Percentiles rank a stretch among this genome's conserved stretches.
phyloP scores from a whole-genome alignment of 2,329 filamentous ascomycete species.

The Sclerotinia trifoliorum region DNA sequence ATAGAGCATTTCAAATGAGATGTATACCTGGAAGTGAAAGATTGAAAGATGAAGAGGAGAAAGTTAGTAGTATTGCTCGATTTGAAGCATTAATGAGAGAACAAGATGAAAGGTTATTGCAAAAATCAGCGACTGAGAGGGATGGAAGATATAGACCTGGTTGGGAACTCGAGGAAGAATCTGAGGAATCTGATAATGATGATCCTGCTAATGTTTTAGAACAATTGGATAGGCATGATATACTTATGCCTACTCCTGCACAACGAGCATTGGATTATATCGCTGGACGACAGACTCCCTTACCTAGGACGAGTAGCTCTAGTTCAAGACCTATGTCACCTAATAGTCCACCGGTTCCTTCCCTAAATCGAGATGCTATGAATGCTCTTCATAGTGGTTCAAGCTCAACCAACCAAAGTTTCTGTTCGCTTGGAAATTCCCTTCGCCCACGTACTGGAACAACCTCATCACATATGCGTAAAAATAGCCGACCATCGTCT shows the following conservation, averaged over 20 bases:
- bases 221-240: conserved; percentile 28
- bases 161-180: conserved; percentile 39
- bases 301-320: conserved; percentile 2
- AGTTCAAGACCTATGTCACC: conserved; percentile 32
- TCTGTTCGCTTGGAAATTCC: conserved; percentile 15
- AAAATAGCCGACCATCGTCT: conserved; percentile 33
- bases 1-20: conserved; percentile 62
- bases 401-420: conserved; percentile 18
- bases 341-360: conserved; percentile 33
- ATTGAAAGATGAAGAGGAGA: conserved; percentile 55
- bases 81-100: conserved; percentile 67
- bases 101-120: conserved; percentile 49
- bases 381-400: conserved; percentile 34
- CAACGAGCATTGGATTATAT: conserved; percentile 41
- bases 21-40: conserved; percentile 60
- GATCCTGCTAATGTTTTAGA: conserved; percentile 42
- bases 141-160: conserved; percentile 32
- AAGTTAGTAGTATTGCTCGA: conserved; percentile 61
- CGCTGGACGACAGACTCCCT: conserved; percentile 34
- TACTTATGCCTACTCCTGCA: conserved; percentile 37
- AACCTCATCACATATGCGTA: conserved; percentile 25
- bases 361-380: conserved; percentile 37
- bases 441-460: conserved; percentile 35
- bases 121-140: conserved; percentile 20
- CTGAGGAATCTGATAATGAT: conserved; percentile 42